Evolutionary conservation across 2,329 filamentous ascomycete genomes (phyloP).

Genomic region (Salinomyces thailandicus): DNA sequence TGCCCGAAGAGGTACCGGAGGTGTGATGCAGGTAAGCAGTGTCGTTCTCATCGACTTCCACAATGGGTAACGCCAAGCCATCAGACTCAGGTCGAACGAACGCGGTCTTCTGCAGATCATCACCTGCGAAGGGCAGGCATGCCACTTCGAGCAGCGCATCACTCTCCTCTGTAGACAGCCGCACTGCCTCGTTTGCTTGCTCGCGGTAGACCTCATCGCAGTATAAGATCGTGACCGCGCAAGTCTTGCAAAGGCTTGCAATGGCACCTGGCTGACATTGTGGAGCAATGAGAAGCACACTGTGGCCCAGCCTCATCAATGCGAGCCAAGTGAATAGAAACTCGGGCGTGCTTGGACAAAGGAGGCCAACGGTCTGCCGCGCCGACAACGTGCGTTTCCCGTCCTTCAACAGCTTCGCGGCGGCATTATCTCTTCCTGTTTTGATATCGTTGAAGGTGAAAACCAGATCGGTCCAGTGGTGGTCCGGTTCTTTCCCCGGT

Average conservation of each 20-base stretch:
- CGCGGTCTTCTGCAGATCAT: not conserved
- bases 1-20: conserved; percentile 53
- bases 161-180: conserved; percentile 6
- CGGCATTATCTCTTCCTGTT: conserved; percentile 27
- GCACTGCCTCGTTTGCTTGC: conserved; percentile 21
- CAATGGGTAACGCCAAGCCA: not conserved
- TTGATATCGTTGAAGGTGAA: conserved; percentile 29
- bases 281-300: conserved; percentile 48
- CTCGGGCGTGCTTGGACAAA: conserved; percentile 46
- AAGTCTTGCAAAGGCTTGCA: conserved; percentile 42
- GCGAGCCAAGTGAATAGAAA: conserved; percentile 53
- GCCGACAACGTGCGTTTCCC: not conserved
- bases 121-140: conserved; percentile 8
- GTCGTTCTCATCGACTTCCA: conserved; percentile 25
- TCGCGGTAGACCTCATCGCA: conserved; percentile 34
- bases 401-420: conserved; percentile 19
- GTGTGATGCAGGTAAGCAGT: conserved; percentile 53
- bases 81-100: conserved; percentile 3
- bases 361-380: conserved; percentile 38
- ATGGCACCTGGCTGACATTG: conserved; percentile 40
- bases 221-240: conserved; percentile 35
- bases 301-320: conserved; percentile 45
- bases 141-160: conserved; percentile 7
- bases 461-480: conserved; percentile 15
- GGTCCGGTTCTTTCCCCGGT: conserved; percentile 12